phyloP scores from a whole-genome alignment of 768 basidiomycete genomes.

The Boletus pseudo-olivaceus region DNA sequence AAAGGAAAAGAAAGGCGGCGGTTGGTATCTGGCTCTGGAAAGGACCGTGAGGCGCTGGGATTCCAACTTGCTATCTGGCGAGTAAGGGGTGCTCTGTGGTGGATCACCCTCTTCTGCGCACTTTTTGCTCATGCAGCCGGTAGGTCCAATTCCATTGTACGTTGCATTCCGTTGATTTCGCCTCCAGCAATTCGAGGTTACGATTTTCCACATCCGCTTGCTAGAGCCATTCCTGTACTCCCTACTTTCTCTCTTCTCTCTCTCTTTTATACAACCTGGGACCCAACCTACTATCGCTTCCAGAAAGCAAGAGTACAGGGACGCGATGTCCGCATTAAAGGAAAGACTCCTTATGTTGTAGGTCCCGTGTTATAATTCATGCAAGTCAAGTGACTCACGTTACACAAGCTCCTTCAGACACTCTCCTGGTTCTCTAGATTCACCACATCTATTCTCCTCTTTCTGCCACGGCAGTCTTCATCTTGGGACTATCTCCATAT shows the following conservation, averaged over 20 bases:
- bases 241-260: slow-evolving; percentile 55
- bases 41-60: slow-evolving; percentile 42
- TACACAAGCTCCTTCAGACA: slow-evolving; percentile 54
- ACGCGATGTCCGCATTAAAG: slow-evolving; percentile 62
- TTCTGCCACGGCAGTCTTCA: slow-evolving; percentile 40
- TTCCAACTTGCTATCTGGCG: slow-evolving; percentile 64
- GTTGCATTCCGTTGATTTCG: background rate
- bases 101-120: slow-evolving; percentile 40
- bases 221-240: slow-evolving; percentile 37
- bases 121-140: slow-evolving; percentile 45
- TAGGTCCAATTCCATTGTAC: slow-evolving; percentile 28
- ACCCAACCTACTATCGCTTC: slow-evolving; percentile 70
- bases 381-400: background rate
- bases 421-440: slow-evolving; percentile 57
- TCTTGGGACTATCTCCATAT: slow-evolving; percentile 39
- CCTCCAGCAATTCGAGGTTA: slow-evolving; percentile 20
- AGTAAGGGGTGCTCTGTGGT: slow-evolving; percentile 67
- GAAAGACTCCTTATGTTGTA: slow-evolving; percentile 63
- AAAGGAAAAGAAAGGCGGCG: slow-evolving; percentile 61
- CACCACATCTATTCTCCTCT: slow-evolving; percentile 44
- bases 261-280: slow-evolving; percentile 79
- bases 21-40: slow-evolving; percentile 39
- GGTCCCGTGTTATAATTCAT: slow-evolving; percentile 21
- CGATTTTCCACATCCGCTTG: slow-evolving; percentile 16
- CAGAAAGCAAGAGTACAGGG: slow-evolving; percentile 65